Evolutionary conservation across 306 rosid genomes (phyloP).

Genomic region (Ormosia semicastrata): DNA sequence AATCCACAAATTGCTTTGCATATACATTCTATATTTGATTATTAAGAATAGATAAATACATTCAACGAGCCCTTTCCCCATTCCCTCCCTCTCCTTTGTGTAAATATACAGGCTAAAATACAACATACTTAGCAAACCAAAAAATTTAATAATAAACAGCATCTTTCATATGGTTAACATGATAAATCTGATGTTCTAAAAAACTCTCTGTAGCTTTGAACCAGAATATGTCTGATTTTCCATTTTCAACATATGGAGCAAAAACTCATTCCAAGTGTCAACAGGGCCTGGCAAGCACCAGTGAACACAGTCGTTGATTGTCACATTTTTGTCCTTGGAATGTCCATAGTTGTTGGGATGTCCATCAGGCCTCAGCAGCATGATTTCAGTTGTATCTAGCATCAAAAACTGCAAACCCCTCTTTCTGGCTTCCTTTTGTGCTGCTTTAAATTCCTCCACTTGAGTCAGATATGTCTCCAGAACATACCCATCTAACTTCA

Average conservation of each 20-base stretch:
- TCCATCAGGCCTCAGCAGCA: constrained; percentile 87
- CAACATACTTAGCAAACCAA: background rate
- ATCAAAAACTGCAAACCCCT: constrained; percentile 56
- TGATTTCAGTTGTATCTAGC: constrained; percentile 66
- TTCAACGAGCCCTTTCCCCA: background rate
- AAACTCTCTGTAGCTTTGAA: constrained; percentile 21
- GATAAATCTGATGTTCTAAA: background rate
- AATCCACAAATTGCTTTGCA: background rate
- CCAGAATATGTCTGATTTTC: constrained; percentile 19
- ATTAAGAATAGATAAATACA: background rate
- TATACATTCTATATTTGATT: background rate
- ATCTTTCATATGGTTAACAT: background rate
- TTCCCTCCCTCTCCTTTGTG: background rate
- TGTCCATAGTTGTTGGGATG: constrained; percentile 75
- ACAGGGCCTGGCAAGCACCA: constrained; percentile 98
- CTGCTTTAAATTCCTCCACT: constrained; percentile 58
- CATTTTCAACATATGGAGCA: constrained; percentile 52
- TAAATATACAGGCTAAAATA: background rate
- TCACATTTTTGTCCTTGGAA: constrained; percentile 42
- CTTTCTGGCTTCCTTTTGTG: constrained; percentile 38
- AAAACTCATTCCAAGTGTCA: constrained; percentile 92
- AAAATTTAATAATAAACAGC: background rate
- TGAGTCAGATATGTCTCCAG: constrained; percentile 50
- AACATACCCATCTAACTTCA: constrained; percentile 30
- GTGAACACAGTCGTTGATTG: constrained; percentile 80